Evolutionary conservation across 345 rosid species (phyloP).

Genomic region (Aurinia saxatilis): DNA sequence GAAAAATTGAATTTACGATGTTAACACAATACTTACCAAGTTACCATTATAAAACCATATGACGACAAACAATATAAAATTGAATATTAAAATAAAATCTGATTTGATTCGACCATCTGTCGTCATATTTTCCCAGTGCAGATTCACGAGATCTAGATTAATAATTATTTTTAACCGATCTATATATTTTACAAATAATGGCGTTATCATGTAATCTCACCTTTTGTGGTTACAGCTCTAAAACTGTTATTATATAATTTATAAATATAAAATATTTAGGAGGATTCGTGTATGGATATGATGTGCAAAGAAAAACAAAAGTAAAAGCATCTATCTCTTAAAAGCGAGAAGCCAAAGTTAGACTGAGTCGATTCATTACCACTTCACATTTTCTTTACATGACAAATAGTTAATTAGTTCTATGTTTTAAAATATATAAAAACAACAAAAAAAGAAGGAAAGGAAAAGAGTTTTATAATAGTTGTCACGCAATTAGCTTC

Average conservation of each 20-base stretch:
- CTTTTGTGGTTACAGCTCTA: slow-evolving; percentile 5
- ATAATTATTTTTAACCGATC: slow-evolving; percentile 5
- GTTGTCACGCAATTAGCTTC: neutral
- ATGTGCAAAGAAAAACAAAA: slow-evolving; percentile 15
- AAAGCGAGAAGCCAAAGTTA: slow-evolving; percentile 14
- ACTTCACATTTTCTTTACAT: neutral
- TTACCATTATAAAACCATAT: neutral
- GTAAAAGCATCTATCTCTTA: neutral
- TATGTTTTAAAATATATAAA: neutral
- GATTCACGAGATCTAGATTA: slow-evolving; percentile 7
- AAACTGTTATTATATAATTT: neutral
- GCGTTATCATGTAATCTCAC: slow-evolving; percentile 3
- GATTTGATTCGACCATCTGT: slow-evolving; percentile 13
- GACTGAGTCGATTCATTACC: neutral
- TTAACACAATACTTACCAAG: too few relatives aligned
- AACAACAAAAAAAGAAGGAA: too few relatives aligned
- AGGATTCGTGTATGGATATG: slow-evolving; percentile 15
- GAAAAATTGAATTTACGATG: too few relatives aligned
- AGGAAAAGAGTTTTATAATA: too few relatives aligned
- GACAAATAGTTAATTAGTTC: neutral
- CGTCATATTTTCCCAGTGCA: neutral
- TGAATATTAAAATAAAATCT: neutral
- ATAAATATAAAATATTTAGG: neutral
- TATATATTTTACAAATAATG: slow-evolving; percentile 4
- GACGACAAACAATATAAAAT: neutral